These are phyloP conservation scores for Fraxinus greggii DNA, from an alignment of 305 asterid genomes.

Conservation along the genomic window DNA sequence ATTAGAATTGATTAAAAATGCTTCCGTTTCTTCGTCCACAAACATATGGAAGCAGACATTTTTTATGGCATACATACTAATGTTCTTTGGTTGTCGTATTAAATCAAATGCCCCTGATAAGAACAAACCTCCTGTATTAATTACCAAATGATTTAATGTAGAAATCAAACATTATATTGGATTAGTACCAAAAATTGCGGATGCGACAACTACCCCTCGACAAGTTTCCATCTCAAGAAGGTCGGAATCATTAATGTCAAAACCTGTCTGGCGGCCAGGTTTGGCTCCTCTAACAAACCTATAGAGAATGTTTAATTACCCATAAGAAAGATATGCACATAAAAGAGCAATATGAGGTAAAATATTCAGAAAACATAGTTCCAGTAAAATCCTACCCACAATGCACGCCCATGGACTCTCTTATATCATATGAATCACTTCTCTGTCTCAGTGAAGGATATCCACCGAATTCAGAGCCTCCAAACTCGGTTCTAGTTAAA, in stretches of 20 bases:
- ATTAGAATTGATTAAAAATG: slow-evolving; percentile 52
- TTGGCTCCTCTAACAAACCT: slow-evolving; percentile 77
- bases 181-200: slow-evolving; percentile 76
- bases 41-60: slow-evolving; percentile 78
- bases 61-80: slow-evolving; percentile 58
- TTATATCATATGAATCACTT: slow-evolving; percentile 65
- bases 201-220: slow-evolving; percentile 75
- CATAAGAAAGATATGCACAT: background rate
- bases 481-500: slow-evolving; percentile 63
- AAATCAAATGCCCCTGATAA: slow-evolving; percentile 75
- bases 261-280: slow-evolving; percentile 77
- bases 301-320: slow-evolving; percentile 2
- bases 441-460: slow-evolving; percentile 70
- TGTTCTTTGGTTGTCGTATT: slow-evolving; percentile 70
- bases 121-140: slow-evolving; percentile 28
- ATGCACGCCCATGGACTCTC: slow-evolving; percentile 74
- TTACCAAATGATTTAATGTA: slow-evolving; percentile 13
- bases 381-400: slow-evolving; percentile 60
- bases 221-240: slow-evolving; percentile 80
- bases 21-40: slow-evolving; percentile 74
- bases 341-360: background rate
- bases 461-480: slow-evolving; percentile 91
- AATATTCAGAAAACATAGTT: slow-evolving; percentile 5
- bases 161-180: slow-evolving; percentile 11
- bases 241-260: slow-evolving; percentile 72